These are phyloP conservation scores for Globisporangium okanoganense DNA, from an alignment of 352 stramenopile species.

Conservation along the genomic window DNA sequence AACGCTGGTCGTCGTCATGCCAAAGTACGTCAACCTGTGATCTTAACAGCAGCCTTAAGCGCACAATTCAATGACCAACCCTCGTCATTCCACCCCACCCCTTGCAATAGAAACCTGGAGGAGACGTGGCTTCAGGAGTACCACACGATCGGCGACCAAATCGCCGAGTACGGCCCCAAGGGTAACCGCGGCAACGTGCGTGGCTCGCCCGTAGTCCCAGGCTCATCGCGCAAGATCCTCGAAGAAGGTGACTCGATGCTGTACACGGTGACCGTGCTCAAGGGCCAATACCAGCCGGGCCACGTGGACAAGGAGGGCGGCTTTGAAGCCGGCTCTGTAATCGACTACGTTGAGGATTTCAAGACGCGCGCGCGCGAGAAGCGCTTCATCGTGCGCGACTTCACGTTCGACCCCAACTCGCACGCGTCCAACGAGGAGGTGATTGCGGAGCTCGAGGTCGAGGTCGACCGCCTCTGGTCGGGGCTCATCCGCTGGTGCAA, in stretches of 20 bases:
- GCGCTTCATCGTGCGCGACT: conserved; percentile 90
- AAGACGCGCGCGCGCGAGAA: conserved; percentile 93
- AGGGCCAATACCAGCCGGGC: conserved; percentile 90
- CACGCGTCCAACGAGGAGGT: conserved; percentile 88
- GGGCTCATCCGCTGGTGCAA: conserved; percentile 97
- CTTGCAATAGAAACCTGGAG: conserved; percentile 61
- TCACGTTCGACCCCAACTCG: conserved; percentile 89
- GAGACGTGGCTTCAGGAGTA: conserved; percentile 89
- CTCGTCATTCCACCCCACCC: neutral
- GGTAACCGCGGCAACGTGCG: conserved; percentile 88
- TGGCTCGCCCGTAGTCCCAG: conserved; percentile 94
- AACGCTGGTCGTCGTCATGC: conserved; percentile 94
- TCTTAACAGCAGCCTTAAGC: neutral
- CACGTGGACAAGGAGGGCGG: conserved; percentile 85
- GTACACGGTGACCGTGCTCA: conserved; percentile 96
- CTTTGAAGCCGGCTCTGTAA: conserved; percentile 89
- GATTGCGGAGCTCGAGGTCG: conserved; percentile 80
- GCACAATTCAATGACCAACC: neutral
- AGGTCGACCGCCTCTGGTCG: conserved; percentile 93
- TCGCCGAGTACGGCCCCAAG: conserved; percentile 89
- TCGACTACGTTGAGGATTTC: conserved; percentile 95
- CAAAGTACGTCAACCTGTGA: conserved; percentile 50
- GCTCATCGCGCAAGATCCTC: conserved; percentile 87
- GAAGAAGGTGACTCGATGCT: conserved; percentile 91
- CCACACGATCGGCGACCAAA: conserved; percentile 83